Base-by-base conservation (phyloP, 2,329 filamentous ascomycete species). In the Diaporthe sp. region DNA sequence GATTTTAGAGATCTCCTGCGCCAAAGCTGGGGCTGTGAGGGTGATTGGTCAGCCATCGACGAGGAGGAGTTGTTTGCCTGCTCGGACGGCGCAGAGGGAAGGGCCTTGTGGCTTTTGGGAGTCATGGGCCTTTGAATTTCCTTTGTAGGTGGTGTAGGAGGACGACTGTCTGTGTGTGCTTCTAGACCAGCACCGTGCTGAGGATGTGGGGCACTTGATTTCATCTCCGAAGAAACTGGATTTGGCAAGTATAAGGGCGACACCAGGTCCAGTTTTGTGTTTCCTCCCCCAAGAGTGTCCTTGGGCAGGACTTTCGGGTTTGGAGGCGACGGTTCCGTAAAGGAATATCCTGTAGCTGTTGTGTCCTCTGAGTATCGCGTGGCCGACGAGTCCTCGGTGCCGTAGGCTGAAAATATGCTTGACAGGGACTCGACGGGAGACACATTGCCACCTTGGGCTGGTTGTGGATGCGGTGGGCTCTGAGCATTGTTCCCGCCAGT, bases 371-470 rank as follows among this genome's bases (percentile, higher is more conserved):
- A 76, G 25, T 61, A 73, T 6, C 73, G 73, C 12, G 57, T 76
- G 28, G 51, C 53, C 10, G 68, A 65, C 20, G 73, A 76, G 47
- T 72, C 70, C 61, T 75, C 70, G 1, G 70, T 75, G n/a, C 70
- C 75, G 79, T 91, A 91, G 28, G 90, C 89, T 15, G 88, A 90
- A 49, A 91, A 79, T 15, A 91, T 82, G 80, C 89, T 91, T 20
- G 86, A 89, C 71, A 91, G 82, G 13, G 90, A 91, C 34, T 86
- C 85, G 2, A 84, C 84, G 4, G 88, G 86, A 57, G 88, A 87
- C 44, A 76, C 61, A 34, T 76, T 71, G 31, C 70, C 73, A 71
- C 31, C 28, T 31, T 55, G 53, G 39, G 42, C 25, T 22, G 81
- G 82, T 61, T 80, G 77, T 7, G 78, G 77, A 47, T 77, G 77